Conservation (phyloP, 1,284 basidiomycete genomes). For the Leccinum subrobustum region DNA sequence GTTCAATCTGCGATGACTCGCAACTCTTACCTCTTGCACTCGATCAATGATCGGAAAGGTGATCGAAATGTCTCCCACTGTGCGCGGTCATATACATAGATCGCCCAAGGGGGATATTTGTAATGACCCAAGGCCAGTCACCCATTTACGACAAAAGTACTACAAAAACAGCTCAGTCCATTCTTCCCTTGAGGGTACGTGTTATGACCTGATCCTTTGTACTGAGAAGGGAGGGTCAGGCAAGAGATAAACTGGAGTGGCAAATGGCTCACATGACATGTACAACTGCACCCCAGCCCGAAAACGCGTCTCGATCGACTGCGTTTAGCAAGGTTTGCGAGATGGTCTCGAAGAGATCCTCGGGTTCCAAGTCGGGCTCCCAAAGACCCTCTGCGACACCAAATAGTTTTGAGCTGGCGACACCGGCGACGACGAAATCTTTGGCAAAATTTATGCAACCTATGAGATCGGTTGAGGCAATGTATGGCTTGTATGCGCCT, state of each 20-base stretch:
- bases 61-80: not conserved
- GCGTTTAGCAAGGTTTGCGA: constrained; percentile 95
- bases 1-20: not conserved
- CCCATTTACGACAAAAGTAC: constrained; percentile 21
- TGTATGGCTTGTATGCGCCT: constrained; percentile 85
- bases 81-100: not conserved
- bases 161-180: constrained; percentile 64
- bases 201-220: constrained; percentile 86
- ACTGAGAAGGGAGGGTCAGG: constrained; percentile 41
- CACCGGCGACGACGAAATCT: constrained; percentile 97
- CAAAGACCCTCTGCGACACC: constrained; percentile 98
- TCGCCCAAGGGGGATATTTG: not conserved
- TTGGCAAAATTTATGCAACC: constrained; percentile 95
- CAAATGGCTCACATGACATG: constrained; percentile 83
- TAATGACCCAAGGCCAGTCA: constrained; percentile 1
- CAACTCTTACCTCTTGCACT: not conserved
- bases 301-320: constrained; percentile 94
- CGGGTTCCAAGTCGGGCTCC: constrained; percentile 95
- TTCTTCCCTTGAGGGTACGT: constrained; percentile 83
- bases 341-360: constrained; percentile 98
- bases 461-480: constrained; percentile 95
- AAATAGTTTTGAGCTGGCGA: constrained; percentile 90
- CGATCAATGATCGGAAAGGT: not conserved
- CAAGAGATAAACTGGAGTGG: constrained; percentile 9
- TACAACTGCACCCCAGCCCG: constrained; percentile 96